Evolutionary conservation across 352 stramenopile species (phyloP), one percentile per base, ranked within the genome.

Genomic region (Salisapilia sapeloensis): DNA sequence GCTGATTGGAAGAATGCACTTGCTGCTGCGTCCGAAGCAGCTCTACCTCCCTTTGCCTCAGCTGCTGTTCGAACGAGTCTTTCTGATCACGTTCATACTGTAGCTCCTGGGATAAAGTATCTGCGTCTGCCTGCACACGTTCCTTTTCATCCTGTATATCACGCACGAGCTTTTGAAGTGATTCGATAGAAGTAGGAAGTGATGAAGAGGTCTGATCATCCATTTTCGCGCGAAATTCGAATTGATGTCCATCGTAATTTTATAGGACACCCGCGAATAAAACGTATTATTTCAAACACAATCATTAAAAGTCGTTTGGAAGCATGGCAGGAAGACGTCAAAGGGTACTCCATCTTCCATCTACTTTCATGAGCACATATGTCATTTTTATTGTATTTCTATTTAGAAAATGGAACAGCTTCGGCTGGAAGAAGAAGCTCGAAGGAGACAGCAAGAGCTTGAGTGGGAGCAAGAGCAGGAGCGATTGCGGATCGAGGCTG

Each of bases 381-480:
- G 17, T 28, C 9, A 22, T 10, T 34, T 13, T 26, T 12, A 26
- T 34, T 29, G 7, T 24, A 24, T 33, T 2, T 36, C 13, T 22
- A 12, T 17, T 27, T 45, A 84, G 69, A 81, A 80, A 74, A 33
- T 81, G 11, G 65, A 81, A 40, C 75, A 81, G 25, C 47, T 80
- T 42, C 64, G 49, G 7, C 44, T 84, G 29, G 60, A 79, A 33
- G 54, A 69, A 17, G 62, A 69, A 13, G 62, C 62, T 22, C 46
- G 50, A 8, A 37, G 56, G 15, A 53, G 53, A 0, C 60, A 72
- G 23, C 55, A 77, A 25, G 60, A 72, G 14, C 37, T 61, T 1
- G 46, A 33, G 13, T 26, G 41, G 4, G 46, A 63, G 17, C 53
- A 63, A 7, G 65, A 76, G 32, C 40, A 45, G 0, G 65, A 80